These are phyloP conservation scores for Scleroderma bovista DNA, from an alignment of 768 basidiomycete species.

Conservation along the genomic window DNA sequence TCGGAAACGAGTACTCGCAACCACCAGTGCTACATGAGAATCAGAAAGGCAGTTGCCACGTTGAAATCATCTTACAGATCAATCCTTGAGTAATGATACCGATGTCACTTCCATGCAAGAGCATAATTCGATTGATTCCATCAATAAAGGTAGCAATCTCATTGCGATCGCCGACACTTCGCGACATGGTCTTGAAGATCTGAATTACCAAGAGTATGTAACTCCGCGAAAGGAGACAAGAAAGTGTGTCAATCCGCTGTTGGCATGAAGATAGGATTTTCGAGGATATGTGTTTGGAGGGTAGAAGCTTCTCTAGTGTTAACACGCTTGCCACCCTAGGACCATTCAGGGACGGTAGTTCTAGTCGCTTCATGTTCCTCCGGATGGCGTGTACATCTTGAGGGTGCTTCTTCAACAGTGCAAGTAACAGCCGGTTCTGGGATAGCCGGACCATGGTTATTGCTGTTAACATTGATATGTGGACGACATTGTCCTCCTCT, in stretches of 20 bases:
- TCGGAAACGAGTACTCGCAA: slow-evolving; percentile 69
- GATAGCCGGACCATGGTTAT: slow-evolving; percentile 62
- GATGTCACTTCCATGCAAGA: slow-evolving; percentile 65
- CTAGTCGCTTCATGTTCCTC: slow-evolving; percentile 57
- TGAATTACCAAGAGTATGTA: slow-evolving; percentile 64
- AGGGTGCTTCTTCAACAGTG: slow-evolving; percentile 58
- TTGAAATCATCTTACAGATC: slow-evolving; percentile 41
- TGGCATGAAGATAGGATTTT: slow-evolving; percentile 8
- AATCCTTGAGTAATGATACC: slow-evolving; percentile 72
- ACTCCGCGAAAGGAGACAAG: slow-evolving; percentile 60
- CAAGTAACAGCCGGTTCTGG: slow-evolving; percentile 63
- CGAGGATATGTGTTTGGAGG: slow-evolving; percentile 22
- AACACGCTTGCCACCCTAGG: slow-evolving; percentile 26
- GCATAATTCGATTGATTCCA: slow-evolving; percentile 63
- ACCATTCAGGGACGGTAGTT: slow-evolving; percentile 44
- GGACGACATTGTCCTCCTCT: slow-evolving; percentile 33
- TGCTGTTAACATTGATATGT: slow-evolving; percentile 42
- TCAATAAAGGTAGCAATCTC: slow-evolving; percentile 65
- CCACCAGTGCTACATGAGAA: slow-evolving; percentile 54
- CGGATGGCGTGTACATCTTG: slow-evolving; percentile 66
- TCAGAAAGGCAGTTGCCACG: background rate
- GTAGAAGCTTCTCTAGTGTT: slow-evolving; percentile 45
- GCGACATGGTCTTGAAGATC: slow-evolving; percentile 65
- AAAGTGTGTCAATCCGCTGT: slow-evolving; percentile 37
- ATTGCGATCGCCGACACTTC: slow-evolving; percentile 62